Conservation (phyloP, 371 early-diverging fungal genomes). For the Aphelidium insulamus region DNA sequence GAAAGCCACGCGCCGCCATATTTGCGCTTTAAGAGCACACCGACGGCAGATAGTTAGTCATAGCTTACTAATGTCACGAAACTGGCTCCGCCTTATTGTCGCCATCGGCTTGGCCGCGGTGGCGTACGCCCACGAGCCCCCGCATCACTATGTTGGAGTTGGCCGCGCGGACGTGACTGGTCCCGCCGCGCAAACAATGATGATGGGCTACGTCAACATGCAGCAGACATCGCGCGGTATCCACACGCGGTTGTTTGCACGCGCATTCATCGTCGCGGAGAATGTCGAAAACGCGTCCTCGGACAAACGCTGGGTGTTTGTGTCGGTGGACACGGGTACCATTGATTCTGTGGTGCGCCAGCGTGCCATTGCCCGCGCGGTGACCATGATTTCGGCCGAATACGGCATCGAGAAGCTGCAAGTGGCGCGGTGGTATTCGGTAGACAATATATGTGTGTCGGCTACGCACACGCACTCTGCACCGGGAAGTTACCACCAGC, state of each 20-base stretch:
- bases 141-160: too few species aligned
- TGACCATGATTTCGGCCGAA: too few species aligned
- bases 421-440: slow-evolving; percentile 3
- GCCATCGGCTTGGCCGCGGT: too few species aligned
- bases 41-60: too few species aligned
- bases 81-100: too few species aligned
- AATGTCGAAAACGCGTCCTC: too few species aligned
- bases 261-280: slow-evolving; percentile 25
- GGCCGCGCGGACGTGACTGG: too few species aligned
- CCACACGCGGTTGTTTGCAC: slow-evolving; percentile 22
- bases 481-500: slow-evolving; percentile 19
- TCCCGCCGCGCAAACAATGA: slow-evolving; percentile 14
- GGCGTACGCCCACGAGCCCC: too few species aligned
- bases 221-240: slow-evolving; percentile 26
- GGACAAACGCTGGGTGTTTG: slow-evolving; percentile 19
- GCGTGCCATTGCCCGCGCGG: too few species aligned
- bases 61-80: too few species aligned
- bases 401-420: slow-evolving; percentile 8
- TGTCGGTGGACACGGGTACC: slow-evolving; percentile 23
- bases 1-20: too few species aligned
- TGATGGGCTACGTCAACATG: slow-evolving; percentile 30
- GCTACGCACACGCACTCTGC: slow-evolving; percentile 38
- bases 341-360: slow-evolving; percentile 14
- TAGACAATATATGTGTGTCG: slow-evolving; percentile 32
- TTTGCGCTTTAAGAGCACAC: too few species aligned